Percentiles rank a stretch among this genome's conserved stretches.
Conservation (phyloP, 495 filamentous ascomycete species). For the Immersiella caudata region DNA sequence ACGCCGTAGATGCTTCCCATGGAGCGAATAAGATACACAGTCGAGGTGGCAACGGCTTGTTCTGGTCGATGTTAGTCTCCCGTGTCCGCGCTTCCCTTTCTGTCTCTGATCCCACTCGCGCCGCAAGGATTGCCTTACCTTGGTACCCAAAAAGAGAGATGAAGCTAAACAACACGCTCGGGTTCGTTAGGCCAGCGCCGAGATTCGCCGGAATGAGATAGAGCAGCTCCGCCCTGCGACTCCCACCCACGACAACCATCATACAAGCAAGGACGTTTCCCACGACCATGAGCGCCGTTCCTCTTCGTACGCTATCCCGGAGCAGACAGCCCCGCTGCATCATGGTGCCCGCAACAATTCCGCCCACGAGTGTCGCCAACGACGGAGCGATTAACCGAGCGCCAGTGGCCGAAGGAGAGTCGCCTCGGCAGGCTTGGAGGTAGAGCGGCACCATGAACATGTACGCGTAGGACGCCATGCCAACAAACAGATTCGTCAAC, state of each 20-base stretch:
- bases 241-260: constrained; percentile 53
- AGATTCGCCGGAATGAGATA: constrained; percentile 67
- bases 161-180: constrained; percentile 64
- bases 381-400: constrained; percentile 61
- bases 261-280: constrained; percentile 59
- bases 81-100: not conserved
- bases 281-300: constrained; percentile 60
- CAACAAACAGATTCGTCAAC: constrained; percentile 62
- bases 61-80: constrained; percentile 43
- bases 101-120: not conserved
- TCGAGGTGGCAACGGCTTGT: constrained; percentile 68
- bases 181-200: constrained; percentile 65
- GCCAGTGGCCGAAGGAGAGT: constrained; percentile 62
- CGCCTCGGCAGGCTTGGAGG: constrained; percentile 64
- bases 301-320: constrained; percentile 55
- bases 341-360: constrained; percentile 60
- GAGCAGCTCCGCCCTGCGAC: constrained; percentile 61
- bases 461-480: constrained; percentile 67
- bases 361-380: constrained; percentile 61
- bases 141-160: constrained; percentile 64
- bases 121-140: constrained; percentile 44
- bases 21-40: constrained; percentile 66
- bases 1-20: constrained; percentile 69
- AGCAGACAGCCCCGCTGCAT: constrained; percentile 65
- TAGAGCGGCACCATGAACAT: constrained; percentile 67